A percentile compares a stretch with the other conserved stretches of the same genome.
Evolutionary conservation across 805 yeast species (phyloP).

Genomic region (Teunomyces tritomae): DNA sequence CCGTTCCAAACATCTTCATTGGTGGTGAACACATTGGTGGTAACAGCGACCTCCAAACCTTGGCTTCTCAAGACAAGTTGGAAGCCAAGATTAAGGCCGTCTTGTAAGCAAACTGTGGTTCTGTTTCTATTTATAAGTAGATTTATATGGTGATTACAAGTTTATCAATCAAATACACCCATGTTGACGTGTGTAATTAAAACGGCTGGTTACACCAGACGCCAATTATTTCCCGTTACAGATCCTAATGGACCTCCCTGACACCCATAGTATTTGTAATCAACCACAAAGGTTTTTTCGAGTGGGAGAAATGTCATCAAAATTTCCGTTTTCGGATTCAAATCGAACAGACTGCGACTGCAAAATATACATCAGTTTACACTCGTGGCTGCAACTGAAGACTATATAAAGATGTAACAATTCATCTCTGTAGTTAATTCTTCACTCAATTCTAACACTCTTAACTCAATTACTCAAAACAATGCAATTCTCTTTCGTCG

Average conservation of each 20-base stretch:
- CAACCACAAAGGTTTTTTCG: not conserved
- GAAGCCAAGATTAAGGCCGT: slow-evolving; percentile 40
- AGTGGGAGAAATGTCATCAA: not conserved
- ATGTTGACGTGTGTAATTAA: no score
- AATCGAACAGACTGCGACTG: not conserved
- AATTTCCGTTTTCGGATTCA: slow-evolving; percentile 1
- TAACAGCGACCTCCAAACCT: slow-evolving; percentile 79
- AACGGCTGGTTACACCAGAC: not conserved
- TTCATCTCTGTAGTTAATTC: not conserved
- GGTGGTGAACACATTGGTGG: slow-evolving; percentile 95
- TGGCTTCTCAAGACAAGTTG: slow-evolving; percentile 62
- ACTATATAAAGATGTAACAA: not conserved
- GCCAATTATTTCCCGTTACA: not conserved
- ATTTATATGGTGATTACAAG: not conserved
- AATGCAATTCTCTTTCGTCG: slow-evolving; percentile 12
- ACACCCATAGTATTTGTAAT: not conserved
- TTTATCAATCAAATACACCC: no score
- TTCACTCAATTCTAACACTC: not conserved
- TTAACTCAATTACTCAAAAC: not conserved
- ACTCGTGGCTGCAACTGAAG: not conserved
- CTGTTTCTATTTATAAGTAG: not conserved
- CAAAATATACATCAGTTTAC: not conserved
- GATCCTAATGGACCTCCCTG: not conserved
- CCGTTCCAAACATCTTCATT: slow-evolving; percentile 92
- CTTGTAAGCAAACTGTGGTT: slow-evolving; percentile 19